Evolutionary conservation across 2,329 filamentous ascomycete species (phyloP), one percentile per base, ranked within the genome.

Genomic region (Conoideocrella luteorostrata): DNA sequence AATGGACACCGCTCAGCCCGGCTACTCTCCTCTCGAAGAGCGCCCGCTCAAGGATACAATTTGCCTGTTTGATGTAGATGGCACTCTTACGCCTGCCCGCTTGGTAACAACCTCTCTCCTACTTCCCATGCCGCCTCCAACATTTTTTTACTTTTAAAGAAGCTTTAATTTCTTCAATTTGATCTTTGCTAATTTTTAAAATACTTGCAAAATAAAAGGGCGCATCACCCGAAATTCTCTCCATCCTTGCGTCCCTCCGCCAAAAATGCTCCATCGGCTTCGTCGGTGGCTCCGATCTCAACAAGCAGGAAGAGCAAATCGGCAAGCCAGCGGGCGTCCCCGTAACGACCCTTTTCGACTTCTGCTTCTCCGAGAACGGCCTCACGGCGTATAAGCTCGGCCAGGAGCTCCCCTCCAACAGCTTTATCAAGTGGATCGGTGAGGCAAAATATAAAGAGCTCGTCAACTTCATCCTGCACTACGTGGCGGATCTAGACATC

Each of bases 341-440:
- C 54, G 91, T 97, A 49, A 89, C 82, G 41, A 74, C 80, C 49
- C 82, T 97, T 58, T 98, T 98, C 74, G 93, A 98, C 74, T 98
- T 88, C 72, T 93, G 86, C 78, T 98, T 98, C 72, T 75, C 89
- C 47, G 93, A 98, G 73, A 98, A 98, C 70, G 93, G 93, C 10
- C 80, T 98, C 54, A 94, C 86, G 2, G 93, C 91, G 34, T 95
- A 78, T 75, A 88, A 89, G 60, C 70, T 90, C 59, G 93, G 91
- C 57, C 68, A 82, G 63, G 75, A 78, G 44, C 79, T 97, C 46
- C 74, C 83, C 2, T 82, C 80, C 58, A 85, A 84, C 68, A 88
- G 80, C 69, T 98, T 97, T 78, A 95, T 97, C 71, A 67, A 80
- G 56, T 95, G 84, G 83, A 75, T 97, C 51, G 93, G 93, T 52